Base-by-base conservation (phyloP, 345 rosid genomes). In the Gossypium anomalum region DNA sequence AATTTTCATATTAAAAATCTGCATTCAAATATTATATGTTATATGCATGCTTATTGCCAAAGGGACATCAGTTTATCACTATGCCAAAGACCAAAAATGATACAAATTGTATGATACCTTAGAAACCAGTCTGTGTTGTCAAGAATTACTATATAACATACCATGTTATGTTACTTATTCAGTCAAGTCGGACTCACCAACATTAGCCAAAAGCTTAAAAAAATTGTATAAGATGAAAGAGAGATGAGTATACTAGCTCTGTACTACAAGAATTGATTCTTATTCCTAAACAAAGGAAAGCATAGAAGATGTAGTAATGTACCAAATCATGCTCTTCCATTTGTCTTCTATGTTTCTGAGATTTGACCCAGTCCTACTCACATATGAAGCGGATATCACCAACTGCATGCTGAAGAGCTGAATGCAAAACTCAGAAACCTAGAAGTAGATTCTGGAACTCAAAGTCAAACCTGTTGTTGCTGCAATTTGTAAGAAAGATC, bases 321-420 rank as follows among this genome's bases (percentile, higher is more conserved):
- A 87, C 90, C 84, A 77, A 78, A 73, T 62, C 69, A 43, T 67
- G 79, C 70, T 78, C 81, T 73, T 78, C 82, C 74, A 75, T 65
- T 70, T 72, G 74, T 72, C 59, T 58, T 52, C 63, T 75, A 55
- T n/a, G 72, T 70, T 44, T 55, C 57, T 52, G 74, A 55, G 81
- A 80, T 73, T 81, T 74, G 67, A 88, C 49, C 92, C 92, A 89
- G 29, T 87, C 97, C 93, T 89, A 72, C 29, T 27, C 73, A 81
- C 72, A 66, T 16, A 76, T 9, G 63, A 60, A 67, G 61, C 62
- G 45, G 10, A 45, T 13, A 80, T 43, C 29, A 49, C 47, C 61
- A 66, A 67, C 25, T 67, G 59, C 75, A 67, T 61, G 74, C 3
- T 59, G 52, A 70, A 49, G 14, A 70, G 52, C 64, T 9, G 27